Conservation (phyloP, 2,329 filamentous ascomycete species). For the Aspergillus thermomutatus region DNA sequence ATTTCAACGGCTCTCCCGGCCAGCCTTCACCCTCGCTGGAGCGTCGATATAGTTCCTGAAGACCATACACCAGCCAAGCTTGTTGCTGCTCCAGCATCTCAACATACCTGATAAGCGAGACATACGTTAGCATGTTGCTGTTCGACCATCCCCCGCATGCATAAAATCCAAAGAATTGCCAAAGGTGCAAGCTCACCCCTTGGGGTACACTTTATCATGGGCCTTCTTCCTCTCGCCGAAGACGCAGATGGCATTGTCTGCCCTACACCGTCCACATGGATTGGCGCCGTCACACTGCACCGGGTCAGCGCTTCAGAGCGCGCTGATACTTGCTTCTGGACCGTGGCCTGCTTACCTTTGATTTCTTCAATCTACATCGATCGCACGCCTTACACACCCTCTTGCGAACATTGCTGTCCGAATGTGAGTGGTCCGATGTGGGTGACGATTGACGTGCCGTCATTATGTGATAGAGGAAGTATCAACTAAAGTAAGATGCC, state of each 20-base stretch:
- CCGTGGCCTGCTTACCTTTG: slow-evolving; percentile 49
- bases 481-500: background rate
- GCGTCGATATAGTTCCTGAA: slow-evolving; percentile 59
- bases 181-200: slow-evolving; percentile 50
- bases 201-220: slow-evolving; percentile 66
- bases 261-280: slow-evolving; percentile 60
- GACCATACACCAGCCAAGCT: slow-evolving; percentile 57
- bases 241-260: slow-evolving; percentile 63
- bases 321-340: slow-evolving; percentile 9
- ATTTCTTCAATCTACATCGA: slow-evolving; percentile 64
- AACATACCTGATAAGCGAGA: slow-evolving; percentile 49
- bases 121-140: background rate
- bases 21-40: slow-evolving; percentile 52
- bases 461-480: slow-evolving; percentile 27
- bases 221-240: slow-evolving; percentile 65
- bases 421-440: slow-evolving; percentile 38
- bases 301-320: slow-evolving; percentile 23
- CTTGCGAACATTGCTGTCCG: slow-evolving; percentile 53
- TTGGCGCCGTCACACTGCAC: slow-evolving; percentile 57
- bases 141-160: background rate
- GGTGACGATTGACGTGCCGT: slow-evolving; percentile 40
- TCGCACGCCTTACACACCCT: slow-evolving; percentile 66
- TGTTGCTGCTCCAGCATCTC: slow-evolving; percentile 68
- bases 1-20: slow-evolving; percentile 53
- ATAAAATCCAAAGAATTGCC: background rate